These are phyloP conservation scores for Candida sanyaensis DNA, from an alignment of 1,139 yeast genomes.

Conservation along the genomic window DNA sequence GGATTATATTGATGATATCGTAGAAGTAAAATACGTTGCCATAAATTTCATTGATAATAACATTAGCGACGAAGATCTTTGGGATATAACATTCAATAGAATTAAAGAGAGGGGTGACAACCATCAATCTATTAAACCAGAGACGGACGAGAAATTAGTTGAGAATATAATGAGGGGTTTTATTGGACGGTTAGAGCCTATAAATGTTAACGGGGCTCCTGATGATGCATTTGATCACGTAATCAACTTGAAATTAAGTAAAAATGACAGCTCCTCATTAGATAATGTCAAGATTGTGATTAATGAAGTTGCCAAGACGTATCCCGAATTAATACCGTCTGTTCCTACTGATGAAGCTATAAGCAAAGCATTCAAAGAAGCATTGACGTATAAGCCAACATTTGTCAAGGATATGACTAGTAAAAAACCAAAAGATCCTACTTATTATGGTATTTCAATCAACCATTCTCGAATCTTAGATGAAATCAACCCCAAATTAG, in stretches of 20 bases:
- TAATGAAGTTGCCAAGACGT: slow-evolving; percentile 33
- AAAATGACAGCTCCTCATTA: slow-evolving; percentile 47
- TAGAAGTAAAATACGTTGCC: slow-evolving; percentile 55
- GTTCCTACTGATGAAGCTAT: slow-evolving; percentile 46
- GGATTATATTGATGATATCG: slow-evolving; percentile 31
- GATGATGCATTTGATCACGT: slow-evolving; percentile 68
- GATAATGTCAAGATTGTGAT: slow-evolving; percentile 52
- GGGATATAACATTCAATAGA: slow-evolving; percentile 59
- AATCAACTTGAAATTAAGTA: slow-evolving; percentile 52
- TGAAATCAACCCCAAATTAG: slow-evolving; percentile 11
- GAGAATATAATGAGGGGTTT: slow-evolving; percentile 71
- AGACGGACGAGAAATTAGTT: slow-evolving; percentile 46
- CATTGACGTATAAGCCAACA: slow-evolving; percentile 55
- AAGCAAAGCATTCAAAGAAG: slow-evolving; percentile 44
- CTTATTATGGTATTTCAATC: slow-evolving; percentile 33
- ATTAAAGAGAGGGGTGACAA: slow-evolving; percentile 77
- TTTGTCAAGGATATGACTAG: slow-evolving; percentile 36
- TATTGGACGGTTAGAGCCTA: slow-evolving; percentile 65
- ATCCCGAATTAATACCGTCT: slow-evolving; percentile 44
- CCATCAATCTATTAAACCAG: slow-evolving; percentile 79
- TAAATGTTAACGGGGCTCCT: slow-evolving; percentile 50
- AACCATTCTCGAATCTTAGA: slow-evolving; percentile 11
- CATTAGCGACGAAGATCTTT: slow-evolving; percentile 28
- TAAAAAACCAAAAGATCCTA: slow-evolving; percentile 17
- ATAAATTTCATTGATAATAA: slow-evolving; percentile 57